Evolutionary conservation across 78 protist genomes (phyloP), one percentile per base, ranked within the genome.

Genomic region (Mastigamoeba balamuthi): DNA sequence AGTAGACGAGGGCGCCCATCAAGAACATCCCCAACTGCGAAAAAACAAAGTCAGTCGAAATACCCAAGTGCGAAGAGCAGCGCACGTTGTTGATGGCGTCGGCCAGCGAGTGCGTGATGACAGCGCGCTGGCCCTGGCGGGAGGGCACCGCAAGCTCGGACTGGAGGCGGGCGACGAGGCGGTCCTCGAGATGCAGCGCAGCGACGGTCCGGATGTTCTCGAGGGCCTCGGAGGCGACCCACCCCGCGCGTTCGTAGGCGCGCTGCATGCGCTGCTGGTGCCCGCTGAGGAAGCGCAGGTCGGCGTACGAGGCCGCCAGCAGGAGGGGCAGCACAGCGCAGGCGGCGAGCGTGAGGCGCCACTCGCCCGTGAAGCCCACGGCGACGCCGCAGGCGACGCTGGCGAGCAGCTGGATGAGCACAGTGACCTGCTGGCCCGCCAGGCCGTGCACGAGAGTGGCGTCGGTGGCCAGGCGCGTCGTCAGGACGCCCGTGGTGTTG

Each of bases 371-470:
- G 28, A 88, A 92, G 28, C 85, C 93, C 42, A 92, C 77, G 1
- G 68, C 69, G 29, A 92, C 9, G 40, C 92, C 93, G 6, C 80
- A 76, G 28, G 77, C 38, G 8, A 66, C 9, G 30, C 72, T 72
- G 23, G 82, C 71, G 1, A 79, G 37, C 29, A 71, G 65, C 44
- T 82, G 89, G 8, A 88, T 0, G n/a, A 82, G n/a, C n/a, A n/a
- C n/a, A n/a, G n/a, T n/a, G n/a, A n/a, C n/a, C n/a, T n/a, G n/a
- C n/a, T n/a, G n/a, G n/a, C n/a, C n/a, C n/a, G n/a, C n/a, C n/a
- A n/a, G n/a, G 40, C 88, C 91, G 39, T 92, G 89, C 6, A 92
- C 86, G n/a, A 77, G 38, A 28, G 86, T 75, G 25, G 88, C 83
- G 36, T 92, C 95, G 10, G 80, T 70, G 23, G 93, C 86, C 17